phyloP scores from a whole-genome alignment of 805 yeast species.

The Barnettozyma wickerhamii region DNA sequence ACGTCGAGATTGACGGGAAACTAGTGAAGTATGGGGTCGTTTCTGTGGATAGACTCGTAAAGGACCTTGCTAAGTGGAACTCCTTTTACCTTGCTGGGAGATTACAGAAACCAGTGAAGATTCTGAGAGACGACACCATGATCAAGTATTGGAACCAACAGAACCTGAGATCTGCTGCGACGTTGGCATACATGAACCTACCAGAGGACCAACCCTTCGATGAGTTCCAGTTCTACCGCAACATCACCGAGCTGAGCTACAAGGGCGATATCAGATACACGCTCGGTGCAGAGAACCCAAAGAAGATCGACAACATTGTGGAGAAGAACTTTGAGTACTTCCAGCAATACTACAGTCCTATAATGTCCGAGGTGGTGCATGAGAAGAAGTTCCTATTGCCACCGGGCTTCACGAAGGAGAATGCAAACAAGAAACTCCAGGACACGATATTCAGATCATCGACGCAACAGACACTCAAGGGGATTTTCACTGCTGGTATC shows the following conservation, averaged over 20 bases:
- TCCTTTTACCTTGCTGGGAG: slow-evolving; percentile 88
- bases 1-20: slow-evolving; percentile 55
- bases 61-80: slow-evolving; percentile 81
- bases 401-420: slow-evolving; percentile 34
- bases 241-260: slow-evolving; percentile 78
- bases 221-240: slow-evolving; percentile 65
- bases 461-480: slow-evolving; percentile 71
- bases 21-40: slow-evolving; percentile 86
- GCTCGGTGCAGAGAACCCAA: slow-evolving; percentile 88
- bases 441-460: slow-evolving; percentile 68
- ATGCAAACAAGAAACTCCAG: slow-evolving; percentile 34
- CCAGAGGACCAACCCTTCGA: slow-evolving; percentile 38
- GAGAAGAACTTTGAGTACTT: slow-evolving; percentile 67
- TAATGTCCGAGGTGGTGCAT: slow-evolving; percentile 32
- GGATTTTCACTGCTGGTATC: slow-evolving; percentile 83
- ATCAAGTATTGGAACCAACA: slow-evolving; percentile 66
- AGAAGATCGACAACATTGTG: slow-evolving; percentile 84
- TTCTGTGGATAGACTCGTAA: slow-evolving; percentile 51
- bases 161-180: slow-evolving; percentile 74
- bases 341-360: slow-evolving; percentile 68
- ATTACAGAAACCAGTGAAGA: slow-evolving; percentile 87
- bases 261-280: slow-evolving; percentile 86
- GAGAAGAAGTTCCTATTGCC: slow-evolving; percentile 32
- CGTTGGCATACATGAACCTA: slow-evolving; percentile 42
- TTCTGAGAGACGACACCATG: slow-evolving; percentile 59